Evolutionary conservation across 2,329 filamentous ascomycete genomes (phyloP), one percentile per base, ranked within the genome.

Genomic region (Zalaria obscura): DNA sequence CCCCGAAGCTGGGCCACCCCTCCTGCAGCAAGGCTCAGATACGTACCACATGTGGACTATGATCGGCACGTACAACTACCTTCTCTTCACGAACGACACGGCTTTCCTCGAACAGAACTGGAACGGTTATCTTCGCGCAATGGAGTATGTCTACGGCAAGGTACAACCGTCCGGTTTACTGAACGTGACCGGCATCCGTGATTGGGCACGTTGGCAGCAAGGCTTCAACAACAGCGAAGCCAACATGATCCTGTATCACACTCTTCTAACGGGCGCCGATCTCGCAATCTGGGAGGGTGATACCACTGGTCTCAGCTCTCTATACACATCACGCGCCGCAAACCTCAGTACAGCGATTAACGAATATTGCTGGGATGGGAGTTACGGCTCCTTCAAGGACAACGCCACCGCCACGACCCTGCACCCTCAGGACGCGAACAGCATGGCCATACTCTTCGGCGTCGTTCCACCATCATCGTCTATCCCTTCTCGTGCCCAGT

Each of bases 61-160:
- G 55, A 70, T 78, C 35, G 72, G 72, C 2, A 70, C 69, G 4
- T 72, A 73, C 52, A 73, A 75, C 40, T 77, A 77, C 48, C 62
- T 73, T 36, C 59, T 76, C 2, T 76, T 67, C 48, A 70, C 70
- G 1, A 68, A 69, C 25, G 70, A 78, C 42, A 56, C 65, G 4
- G 54, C 52, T 0, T 76, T 72, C 42, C 50, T 76, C 8, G 45
- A 50, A 3, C 41, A 49, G 4, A 66, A 67, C 26, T 76, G 72
- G 72, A 47, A 56, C 0, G 61, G 59, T 3, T 75, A 75, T 47
- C 52, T 64, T 5, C 52, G 52, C 5, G 72, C 67, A 0, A 67
- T 76, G 61, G 41, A 60, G 3, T 67, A 57, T 39, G 63, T 69
- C 29, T 62, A 64, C 35, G 52, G 45, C 26, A 68, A 69, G 48